phyloP scores from a whole-genome alignment of 2,329 filamentous ascomycete genomes.

The Curvularia eragrostidis region DNA sequence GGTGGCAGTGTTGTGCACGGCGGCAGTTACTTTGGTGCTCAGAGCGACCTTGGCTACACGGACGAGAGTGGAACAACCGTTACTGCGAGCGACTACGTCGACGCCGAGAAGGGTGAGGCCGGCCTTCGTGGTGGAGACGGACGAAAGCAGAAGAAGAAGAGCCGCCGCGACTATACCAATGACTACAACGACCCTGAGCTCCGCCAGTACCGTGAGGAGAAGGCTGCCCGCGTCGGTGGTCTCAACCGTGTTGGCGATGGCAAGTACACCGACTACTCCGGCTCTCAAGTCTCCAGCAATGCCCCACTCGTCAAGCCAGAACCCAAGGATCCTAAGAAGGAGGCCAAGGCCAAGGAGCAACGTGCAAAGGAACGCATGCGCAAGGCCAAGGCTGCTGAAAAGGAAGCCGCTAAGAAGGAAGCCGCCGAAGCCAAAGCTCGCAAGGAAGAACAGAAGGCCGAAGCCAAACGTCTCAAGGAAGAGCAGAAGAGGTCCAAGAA shows the following conservation, averaged over 20 bases:
- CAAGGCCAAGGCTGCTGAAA: conserved; percentile 54
- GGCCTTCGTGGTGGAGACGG: conserved; percentile 53
- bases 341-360: conserved; percentile 47
- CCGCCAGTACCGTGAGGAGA: conserved; percentile 84
- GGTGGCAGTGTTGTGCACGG: conserved; percentile 81
- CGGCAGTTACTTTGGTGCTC: conserved; percentile 54
- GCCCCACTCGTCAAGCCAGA: conserved; percentile 54
- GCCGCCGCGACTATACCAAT: conserved; percentile 61
- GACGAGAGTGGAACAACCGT: conserved; percentile 56
- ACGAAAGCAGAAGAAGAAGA: conserved; percentile 55
- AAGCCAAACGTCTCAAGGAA: conserved; percentile 48
- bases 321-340: conserved; percentile 51
- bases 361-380: conserved; percentile 59
- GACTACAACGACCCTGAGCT: conserved; percentile 66
- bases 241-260: conserved; percentile 84
- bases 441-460: conserved; percentile 51
- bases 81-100: conserved; percentile 51
- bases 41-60: conserved; percentile 51
- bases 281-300: conserved; percentile 58
- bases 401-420: conserved; percentile 42
- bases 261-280: conserved; percentile 77
- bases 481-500: conserved; percentile 55
- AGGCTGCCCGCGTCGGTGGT: conserved; percentile 83
- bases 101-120: conserved; percentile 52
- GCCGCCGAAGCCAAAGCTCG: conserved; percentile 53